Evolutionary conservation across 306 rosid species (phyloP).

Genomic region (Acmispon strigosus): DNA sequence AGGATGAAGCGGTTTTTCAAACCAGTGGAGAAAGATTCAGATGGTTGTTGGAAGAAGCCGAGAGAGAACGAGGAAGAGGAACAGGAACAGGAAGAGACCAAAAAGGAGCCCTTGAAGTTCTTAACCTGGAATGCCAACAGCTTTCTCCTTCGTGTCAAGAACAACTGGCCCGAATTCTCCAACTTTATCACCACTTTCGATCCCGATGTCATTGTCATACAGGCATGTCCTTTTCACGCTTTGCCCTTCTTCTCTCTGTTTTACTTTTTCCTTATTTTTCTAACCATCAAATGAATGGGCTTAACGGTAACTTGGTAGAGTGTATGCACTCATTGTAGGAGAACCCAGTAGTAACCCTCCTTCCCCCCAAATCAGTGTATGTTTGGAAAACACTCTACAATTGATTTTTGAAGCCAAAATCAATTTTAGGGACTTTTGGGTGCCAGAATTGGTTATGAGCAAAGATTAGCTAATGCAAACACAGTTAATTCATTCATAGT

Average conservation of each 20-base stretch:
- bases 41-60: constrained; percentile 59
- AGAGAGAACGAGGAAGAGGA: constrained; percentile 24
- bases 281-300: background rate
- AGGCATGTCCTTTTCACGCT: constrained; percentile 25
- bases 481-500: too few species aligned
- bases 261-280: background rate
- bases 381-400: too few species aligned
- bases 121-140: constrained; percentile 97
- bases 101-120: constrained; percentile 74
- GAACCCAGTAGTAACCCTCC: too few species aligned
- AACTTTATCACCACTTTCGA: constrained; percentile 54
- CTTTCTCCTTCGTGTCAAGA: constrained; percentile 76
- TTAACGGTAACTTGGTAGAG: background rate
- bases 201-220: constrained; percentile 84
- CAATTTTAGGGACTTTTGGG: too few species aligned
- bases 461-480: too few species aligned
- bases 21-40: constrained; percentile 54
- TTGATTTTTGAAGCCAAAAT: too few species aligned
- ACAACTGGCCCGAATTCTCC: constrained; percentile 65
- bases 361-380: too few species aligned
- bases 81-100: constrained; percentile 14
- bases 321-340: background rate
- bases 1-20: constrained; percentile 82
- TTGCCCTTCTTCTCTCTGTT: too few species aligned
- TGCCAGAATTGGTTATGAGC: too few species aligned